phyloP scores from a whole-genome alignment of 148 eudicot genomes.

The Polygonum maritimum region DNA sequence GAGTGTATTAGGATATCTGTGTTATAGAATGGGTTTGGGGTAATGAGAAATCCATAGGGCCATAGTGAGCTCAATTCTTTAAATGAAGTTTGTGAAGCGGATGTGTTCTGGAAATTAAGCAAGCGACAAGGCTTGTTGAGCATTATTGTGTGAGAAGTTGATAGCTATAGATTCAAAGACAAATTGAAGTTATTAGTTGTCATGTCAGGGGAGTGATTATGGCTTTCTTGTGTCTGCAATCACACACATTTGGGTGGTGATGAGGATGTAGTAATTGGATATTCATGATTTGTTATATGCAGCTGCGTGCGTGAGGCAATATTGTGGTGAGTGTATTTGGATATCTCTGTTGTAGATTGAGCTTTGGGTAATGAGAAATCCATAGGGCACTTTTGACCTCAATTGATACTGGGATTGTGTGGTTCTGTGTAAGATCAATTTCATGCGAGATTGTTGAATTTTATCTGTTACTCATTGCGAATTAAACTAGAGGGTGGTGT shows the following conservation, averaged over 20 bases:
- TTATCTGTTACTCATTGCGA: neutral
- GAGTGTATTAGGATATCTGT: too few species aligned
- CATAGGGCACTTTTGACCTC: neutral
- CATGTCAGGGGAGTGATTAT: neutral
- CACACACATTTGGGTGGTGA: neutral
- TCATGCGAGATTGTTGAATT: neutral
- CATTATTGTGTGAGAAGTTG: neutral
- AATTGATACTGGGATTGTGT: neutral
- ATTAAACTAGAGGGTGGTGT: neutral
- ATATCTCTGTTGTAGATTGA: neutral
- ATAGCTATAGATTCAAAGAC: neutral
- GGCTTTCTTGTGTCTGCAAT: neutral
- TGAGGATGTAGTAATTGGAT: neutral
- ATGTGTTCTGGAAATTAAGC: neutral
- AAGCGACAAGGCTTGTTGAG: neutral
- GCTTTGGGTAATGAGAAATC: neutral
- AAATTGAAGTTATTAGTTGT: neutral
- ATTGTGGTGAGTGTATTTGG: neutral
- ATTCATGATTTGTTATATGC: neutral
- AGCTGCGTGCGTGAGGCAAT: neutral
- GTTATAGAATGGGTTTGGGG: too few species aligned
- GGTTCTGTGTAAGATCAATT: neutral
- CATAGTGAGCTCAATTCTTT: neutral
- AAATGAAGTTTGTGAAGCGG: neutral
- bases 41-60: too few species aligned